phyloP scores from a whole-genome alignment of 1,284 basidiomycete genomes.

The Takashimella koratensis region DNA sequence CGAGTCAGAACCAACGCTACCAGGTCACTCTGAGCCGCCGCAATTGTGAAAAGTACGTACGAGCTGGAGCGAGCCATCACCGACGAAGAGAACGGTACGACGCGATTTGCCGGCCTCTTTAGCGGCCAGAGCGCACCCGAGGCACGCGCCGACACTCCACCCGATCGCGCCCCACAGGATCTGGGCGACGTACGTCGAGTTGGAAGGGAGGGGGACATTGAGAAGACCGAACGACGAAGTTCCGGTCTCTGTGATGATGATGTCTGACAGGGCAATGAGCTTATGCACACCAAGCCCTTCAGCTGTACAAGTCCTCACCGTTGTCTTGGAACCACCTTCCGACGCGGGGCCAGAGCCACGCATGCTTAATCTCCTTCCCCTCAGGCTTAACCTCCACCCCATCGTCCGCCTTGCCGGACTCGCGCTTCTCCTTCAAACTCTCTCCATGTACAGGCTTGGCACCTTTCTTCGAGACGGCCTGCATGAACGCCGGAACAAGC shows the following conservation, averaged over 20 bases:
- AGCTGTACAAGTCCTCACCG: slow-evolving; percentile 52
- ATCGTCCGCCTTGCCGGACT: slow-evolving; percentile 27
- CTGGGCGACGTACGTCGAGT: slow-evolving; percentile 66
- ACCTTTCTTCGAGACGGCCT: slow-evolving; percentile 24
- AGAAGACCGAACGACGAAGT: slow-evolving; percentile 66
- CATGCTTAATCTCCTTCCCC: slow-evolving; percentile 59
- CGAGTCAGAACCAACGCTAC: too few species aligned
- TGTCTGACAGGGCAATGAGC: slow-evolving; percentile 48
- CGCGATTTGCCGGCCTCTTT: slow-evolving; percentile 58
- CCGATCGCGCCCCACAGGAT: slow-evolving; percentile 49
- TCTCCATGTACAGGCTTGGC: slow-evolving; percentile 20
- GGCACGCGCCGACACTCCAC: slow-evolving; percentile 55
- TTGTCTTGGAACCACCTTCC: slow-evolving; percentile 69
- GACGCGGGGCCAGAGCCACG: slow-evolving; percentile 82
- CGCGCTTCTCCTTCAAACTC: slow-evolving; percentile 30
- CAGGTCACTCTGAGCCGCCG: too few species aligned
- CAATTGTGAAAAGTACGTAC: too few species aligned
- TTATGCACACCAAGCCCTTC: not conserved
- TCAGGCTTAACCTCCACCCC: slow-evolving; percentile 24
- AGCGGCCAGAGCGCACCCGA: slow-evolving; percentile 60
- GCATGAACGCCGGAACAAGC: slow-evolving; percentile 43
- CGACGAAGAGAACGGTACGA: slow-evolving; percentile 79
- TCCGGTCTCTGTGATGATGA: slow-evolving; percentile 78
- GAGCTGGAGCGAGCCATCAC: slow-evolving; percentile 56
- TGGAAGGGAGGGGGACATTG: slow-evolving; percentile 68